Conservation (phyloP, 768 basidiomycete species). For the Lyophyllum semitale region DNA sequence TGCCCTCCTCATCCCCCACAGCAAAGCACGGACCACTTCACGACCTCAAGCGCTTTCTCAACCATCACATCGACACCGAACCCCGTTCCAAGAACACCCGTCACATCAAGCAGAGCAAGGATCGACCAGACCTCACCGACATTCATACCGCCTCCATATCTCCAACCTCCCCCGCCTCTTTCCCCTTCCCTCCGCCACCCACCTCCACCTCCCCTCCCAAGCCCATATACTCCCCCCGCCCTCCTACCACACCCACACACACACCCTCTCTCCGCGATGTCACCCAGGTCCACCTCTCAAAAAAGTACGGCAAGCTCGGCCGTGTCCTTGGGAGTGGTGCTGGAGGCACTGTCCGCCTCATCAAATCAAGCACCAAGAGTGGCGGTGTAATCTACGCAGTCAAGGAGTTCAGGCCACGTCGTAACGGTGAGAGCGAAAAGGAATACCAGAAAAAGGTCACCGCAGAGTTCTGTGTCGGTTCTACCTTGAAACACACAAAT, state of each 20-base stretch:
- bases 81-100: conserved; percentile 50
- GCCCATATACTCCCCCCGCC: conserved; percentile 17
- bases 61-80: conserved; percentile 91
- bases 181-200: conserved; percentile 23
- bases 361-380: conserved; percentile 81
- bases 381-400: conserved; percentile 91
- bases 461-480: conserved; percentile 97
- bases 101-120: conserved; percentile 44
- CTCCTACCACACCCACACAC: conserved; percentile 28
- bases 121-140: conserved; percentile 44
- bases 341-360: conserved; percentile 96
- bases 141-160: conserved; percentile 21
- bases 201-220: conserved; percentile 10
- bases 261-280: conserved; percentile 68
- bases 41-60: conserved; percentile 94
- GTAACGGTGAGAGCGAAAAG: conserved; percentile 85
- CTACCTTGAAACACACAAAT: conserved; percentile 90
- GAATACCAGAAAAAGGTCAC: conserved; percentile 99
- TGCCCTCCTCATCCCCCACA: conserved; percentile 17
- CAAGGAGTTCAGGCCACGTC: conserved; percentile 94
- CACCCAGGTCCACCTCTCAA: conserved; percentile 89
- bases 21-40: conserved; percentile 74
- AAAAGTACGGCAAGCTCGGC: conserved; percentile 99
- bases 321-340: conserved; percentile 93
- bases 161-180: conserved; percentile 22